phyloP scores from a whole-genome alignment of 2,329 filamentous ascomycete genomes.

The Pseudogymnoascus pannorum region DNA sequence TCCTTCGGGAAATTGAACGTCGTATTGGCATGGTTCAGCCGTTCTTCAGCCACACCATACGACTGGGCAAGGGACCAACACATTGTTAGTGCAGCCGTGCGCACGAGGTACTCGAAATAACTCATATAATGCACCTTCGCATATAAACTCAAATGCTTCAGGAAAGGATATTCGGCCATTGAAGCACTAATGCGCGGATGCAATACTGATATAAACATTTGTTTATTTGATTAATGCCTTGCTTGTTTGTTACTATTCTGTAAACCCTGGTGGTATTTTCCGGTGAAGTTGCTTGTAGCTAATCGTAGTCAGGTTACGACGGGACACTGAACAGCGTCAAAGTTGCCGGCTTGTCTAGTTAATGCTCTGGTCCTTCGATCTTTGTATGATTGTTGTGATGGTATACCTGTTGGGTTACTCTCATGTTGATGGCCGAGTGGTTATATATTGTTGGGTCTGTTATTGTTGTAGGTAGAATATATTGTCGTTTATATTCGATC shows the following conservation, averaged over 20 bases:
- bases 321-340: neutral
- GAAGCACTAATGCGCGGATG: neutral
- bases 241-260: neutral
- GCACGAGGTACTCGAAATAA: conserved; percentile 1
- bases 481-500: too few species aligned
- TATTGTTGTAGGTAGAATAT: too few species aligned
- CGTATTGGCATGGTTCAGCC: conserved; percentile 7
- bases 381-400: too few species aligned
- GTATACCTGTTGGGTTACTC: too few species aligned
- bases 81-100: conserved; percentile 3
- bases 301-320: neutral
- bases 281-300: neutral
- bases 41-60: conserved; percentile 3
- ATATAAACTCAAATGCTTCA: neutral
- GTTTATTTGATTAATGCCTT: neutral
- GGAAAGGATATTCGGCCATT: neutral
- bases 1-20: neutral
- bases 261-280: too few species aligned
- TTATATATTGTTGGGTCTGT: too few species aligned
- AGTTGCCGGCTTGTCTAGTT: neutral
- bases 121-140: neutral
- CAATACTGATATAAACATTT: neutral
- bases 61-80: conserved; percentile 4
- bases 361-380: too few species aligned
- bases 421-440: too few species aligned